Base-by-base conservation (phyloP, 106 monocot species). In the Triglochin maritima region DNA sequence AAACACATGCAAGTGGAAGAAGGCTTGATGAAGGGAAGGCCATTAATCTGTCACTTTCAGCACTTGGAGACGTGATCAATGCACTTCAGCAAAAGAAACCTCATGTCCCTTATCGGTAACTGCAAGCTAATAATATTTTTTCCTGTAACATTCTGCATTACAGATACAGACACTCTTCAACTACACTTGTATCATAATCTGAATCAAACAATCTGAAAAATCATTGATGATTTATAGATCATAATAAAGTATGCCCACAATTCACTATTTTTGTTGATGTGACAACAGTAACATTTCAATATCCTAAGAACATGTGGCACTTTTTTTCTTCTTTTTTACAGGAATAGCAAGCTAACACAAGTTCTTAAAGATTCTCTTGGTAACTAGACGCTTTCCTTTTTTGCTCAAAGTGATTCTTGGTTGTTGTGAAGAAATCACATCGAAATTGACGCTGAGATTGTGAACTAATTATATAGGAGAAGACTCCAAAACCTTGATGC, bases 291-390 rank as follows among this genome's bases (percentile, higher is more conserved):
- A n/a, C n/a, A n/a, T n/a, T n/a, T n/a, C n/a, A n/a, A n/a, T n/a
- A n/a, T n/a, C n/a, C n/a, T n/a, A n/a, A n/a, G n/a, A n/a, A n/a
- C n/a, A n/a, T n/a, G n/a, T n/a, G n/a, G n/a, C n/a, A n/a, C n/a
- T n/a, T 59, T 59, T n/a, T 59, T 59, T 59, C 59, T 7, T 59
- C 5, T 55, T 69, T 73, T 78, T 86, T 53, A 51, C 81, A 90
- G 90, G 79, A 90, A 90, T 64, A 84, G 90, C 77, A 90, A 90
- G 76, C 81, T 90, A 44, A 86, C 86, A 70, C 90, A 86, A 72
- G 78, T 90, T 52, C 81, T 90, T 11, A 79, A 66, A 71, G 90
- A 90, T 76, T 86, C 81, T 16, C 77, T 86, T 46, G 86, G 90
- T 86, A 81, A 84, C 17, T n/a, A n/a, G n/a, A n/a, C n/a, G n/a